Conservation (phyloP, 2,329 filamentous ascomycete genomes). For the Fonsecaea nubica region DNA sequence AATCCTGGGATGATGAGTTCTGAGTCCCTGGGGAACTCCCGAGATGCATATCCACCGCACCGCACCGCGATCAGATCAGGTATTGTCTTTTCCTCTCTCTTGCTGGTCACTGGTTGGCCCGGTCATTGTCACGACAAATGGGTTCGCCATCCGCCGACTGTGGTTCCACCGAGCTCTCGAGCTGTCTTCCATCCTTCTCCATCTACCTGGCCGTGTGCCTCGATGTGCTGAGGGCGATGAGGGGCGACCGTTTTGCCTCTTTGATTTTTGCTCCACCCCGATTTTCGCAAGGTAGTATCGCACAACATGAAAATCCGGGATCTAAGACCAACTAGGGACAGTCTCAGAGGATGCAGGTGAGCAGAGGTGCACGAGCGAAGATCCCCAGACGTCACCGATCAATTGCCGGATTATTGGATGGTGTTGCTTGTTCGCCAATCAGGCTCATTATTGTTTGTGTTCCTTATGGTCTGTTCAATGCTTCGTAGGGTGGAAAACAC, state of each 20-base stretch:
- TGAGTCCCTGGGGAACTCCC: no score
- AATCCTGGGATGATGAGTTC: no score
- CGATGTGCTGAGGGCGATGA: background rate
- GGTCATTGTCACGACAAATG: no score
- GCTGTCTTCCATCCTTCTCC: background rate
- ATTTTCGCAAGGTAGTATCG: conserved; percentile 20
- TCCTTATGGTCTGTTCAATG: background rate
- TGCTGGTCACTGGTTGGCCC: no score
- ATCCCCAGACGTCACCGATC: background rate
- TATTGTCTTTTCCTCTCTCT: background rate
- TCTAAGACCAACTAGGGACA: conserved; percentile 5
- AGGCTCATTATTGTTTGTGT: background rate
- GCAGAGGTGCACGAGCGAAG: background rate
- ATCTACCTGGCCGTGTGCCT: background rate
- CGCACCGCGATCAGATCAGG: background rate
- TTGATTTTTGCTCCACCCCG: background rate
- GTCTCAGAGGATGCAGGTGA: background rate
- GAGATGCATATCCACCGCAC: background rate
- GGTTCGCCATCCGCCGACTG: no score
- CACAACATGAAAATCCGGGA: conserved; percentile 12
- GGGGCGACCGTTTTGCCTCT: background rate
- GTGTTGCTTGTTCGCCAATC: background rate
- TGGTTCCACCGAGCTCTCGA: no score
- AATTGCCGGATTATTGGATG: background rate
- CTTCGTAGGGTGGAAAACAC: background rate